Percentiles rank a stretch among this genome's conserved stretches.
phyloP scores from a whole-genome alignment of 2,329 filamentous ascomycete genomes.

The Tolypocladium ophioglossoides region DNA sequence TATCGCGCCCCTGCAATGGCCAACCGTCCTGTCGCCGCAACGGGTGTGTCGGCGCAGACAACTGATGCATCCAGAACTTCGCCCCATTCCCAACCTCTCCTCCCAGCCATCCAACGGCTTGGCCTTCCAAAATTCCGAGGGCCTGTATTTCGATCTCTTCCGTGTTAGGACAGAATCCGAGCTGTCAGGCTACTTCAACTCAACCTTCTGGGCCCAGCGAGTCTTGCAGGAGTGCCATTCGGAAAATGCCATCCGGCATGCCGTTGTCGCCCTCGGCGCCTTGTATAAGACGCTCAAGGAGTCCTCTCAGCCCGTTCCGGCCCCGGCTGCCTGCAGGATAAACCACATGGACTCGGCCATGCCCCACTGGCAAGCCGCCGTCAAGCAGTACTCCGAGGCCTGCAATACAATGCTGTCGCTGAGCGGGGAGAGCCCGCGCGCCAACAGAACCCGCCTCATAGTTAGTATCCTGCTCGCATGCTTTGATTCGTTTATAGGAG shows the following conservation, averaged over 20 bases:
- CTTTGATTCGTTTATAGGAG: slow-evolving; percentile 57
- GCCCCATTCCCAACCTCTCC: slow-evolving; percentile 9
- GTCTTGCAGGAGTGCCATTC: slow-evolving; percentile 54
- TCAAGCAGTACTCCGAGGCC: slow-evolving; percentile 49
- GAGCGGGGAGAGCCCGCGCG: slow-evolving; percentile 29
- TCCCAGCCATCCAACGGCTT: slow-evolving; percentile 31
- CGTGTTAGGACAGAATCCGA: slow-evolving; percentile 49
- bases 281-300: slow-evolving; percentile 57
- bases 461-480: slow-evolving; percentile 55
- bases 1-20: slow-evolving; percentile 7
- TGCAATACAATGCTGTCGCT: slow-evolving; percentile 37
- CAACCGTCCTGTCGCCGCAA: slow-evolving; percentile 20
- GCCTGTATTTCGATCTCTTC: slow-evolving; percentile 52
- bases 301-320: slow-evolving; percentile 37
- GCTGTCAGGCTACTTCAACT: slow-evolving; percentile 57
- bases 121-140: slow-evolving; percentile 40
- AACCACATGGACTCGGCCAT: slow-evolving; percentile 24
- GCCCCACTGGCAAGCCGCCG: slow-evolving; percentile 48
- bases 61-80: neutral
- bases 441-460: slow-evolving; percentile 48
- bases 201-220: slow-evolving; percentile 51
- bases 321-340: slow-evolving; percentile 5
- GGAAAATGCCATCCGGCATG: slow-evolving; percentile 51
- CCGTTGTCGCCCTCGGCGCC: slow-evolving; percentile 54
- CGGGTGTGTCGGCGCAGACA: slow-evolving; percentile 13